Conservation (phyloP, 345 rosid genomes). For the Garcia nutans region DNA sequence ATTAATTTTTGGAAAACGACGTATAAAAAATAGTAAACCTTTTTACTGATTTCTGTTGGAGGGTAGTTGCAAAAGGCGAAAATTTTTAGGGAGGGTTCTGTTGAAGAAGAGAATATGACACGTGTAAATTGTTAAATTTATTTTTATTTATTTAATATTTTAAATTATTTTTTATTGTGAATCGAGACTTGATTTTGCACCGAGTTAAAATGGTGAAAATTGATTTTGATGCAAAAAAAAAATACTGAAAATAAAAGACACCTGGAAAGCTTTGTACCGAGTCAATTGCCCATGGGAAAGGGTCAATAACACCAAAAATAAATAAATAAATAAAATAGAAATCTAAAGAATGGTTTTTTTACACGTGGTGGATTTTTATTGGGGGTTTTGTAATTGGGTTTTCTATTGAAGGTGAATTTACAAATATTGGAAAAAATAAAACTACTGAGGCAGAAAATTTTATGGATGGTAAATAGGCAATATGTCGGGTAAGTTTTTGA, state of each 20-base stretch:
- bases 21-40: constrained; percentile 1
- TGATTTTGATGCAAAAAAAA: too few relatives aligned
- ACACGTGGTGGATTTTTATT: constrained; percentile 1
- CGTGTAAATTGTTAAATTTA: neutral
- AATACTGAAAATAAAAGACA: neutral
- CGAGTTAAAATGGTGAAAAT: neutral
- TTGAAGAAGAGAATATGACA: neutral
- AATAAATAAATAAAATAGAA: too few relatives aligned
- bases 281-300: neutral
- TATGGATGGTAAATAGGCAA: too few relatives aligned
- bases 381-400: neutral
- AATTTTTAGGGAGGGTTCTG: neutral
- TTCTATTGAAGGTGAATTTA: neutral
- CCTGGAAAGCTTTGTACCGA: neutral
- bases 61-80: constrained; percentile 2
- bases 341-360: neutral
- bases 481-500: too few relatives aligned
- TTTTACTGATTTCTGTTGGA: constrained; percentile 1
- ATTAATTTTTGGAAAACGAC: neutral
- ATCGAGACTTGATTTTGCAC: neutral
- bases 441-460: too few relatives aligned
- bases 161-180: neutral
- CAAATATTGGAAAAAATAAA: too few relatives aligned
- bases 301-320: neutral
- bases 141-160: neutral